Conservation (phyloP, 1,139 yeast species). For the Saccharomyces uvarum region DNA sequence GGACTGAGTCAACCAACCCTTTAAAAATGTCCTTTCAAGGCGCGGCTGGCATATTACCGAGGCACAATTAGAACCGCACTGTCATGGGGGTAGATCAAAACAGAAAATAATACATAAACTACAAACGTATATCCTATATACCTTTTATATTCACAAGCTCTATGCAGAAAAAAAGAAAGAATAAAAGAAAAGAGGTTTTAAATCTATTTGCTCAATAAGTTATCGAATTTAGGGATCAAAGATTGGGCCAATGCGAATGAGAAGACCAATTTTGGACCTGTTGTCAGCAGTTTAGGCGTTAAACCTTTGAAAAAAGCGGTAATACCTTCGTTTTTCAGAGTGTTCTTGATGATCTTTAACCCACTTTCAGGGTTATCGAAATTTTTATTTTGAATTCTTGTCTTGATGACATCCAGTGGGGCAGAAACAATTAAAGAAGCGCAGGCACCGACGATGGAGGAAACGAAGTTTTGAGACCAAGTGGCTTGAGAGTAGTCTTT, state of each 20-base stretch:
- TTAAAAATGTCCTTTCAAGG: neutral
- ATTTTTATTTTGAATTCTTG: slow-evolving; percentile 94
- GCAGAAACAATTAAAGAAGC: slow-evolving; percentile 96
- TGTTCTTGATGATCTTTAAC: slow-evolving; percentile 81
- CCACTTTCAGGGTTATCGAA: slow-evolving; percentile 96
- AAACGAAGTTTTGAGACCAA: slow-evolving; percentile 89
- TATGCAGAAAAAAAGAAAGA: neutral
- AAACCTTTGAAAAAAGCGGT: slow-evolving; percentile 94
- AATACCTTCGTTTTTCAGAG: slow-evolving; percentile 83
- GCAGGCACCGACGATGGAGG: slow-evolving; percentile 97
- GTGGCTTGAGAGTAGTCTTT: slow-evolving; percentile 84
- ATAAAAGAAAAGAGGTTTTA: neutral
- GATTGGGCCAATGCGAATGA: slow-evolving; percentile 95
- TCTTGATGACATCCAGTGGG: slow-evolving; percentile 95
- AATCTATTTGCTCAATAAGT: slow-evolving; percentile 35
- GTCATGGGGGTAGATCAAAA: neutral
- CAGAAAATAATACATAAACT: neutral
- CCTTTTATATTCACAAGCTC: neutral
- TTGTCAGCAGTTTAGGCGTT: slow-evolving; percentile 90
- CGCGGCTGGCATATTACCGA: neutral
- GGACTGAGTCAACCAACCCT: neutral
- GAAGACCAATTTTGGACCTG: slow-evolving; percentile 96
- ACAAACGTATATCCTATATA: neutral
- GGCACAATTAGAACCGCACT: neutral
- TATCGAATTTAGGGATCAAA: slow-evolving; percentile 91